A percentile compares a stretch with the other conserved stretches of the same genome.
These are phyloP conservation scores for Aureobasidium sp. DNA, from an alignment of 2,329 filamentous ascomycete genomes.

Conservation along the genomic window DNA sequence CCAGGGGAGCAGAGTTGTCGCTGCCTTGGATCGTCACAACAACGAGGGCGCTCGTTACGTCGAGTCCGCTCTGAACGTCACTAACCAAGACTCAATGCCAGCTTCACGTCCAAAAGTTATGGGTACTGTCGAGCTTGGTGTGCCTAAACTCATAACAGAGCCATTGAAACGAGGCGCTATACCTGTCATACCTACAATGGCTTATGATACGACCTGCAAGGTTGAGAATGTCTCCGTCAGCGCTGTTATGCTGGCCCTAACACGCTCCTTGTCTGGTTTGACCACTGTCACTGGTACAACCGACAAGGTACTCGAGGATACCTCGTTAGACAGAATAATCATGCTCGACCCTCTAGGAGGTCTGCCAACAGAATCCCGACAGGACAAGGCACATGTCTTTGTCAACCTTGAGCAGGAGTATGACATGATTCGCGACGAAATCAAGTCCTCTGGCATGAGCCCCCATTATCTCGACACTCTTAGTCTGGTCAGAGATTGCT, in stretches of 20 bases:
- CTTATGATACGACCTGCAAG: slow-evolving; percentile 49
- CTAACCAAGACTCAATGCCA: slow-evolving; percentile 22
- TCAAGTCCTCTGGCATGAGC: slow-evolving; percentile 22
- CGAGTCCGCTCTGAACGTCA: slow-evolving; percentile 46
- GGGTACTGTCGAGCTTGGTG: slow-evolving; percentile 34
- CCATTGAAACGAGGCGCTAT: slow-evolving; percentile 63
- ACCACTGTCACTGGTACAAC: slow-evolving; percentile 25
- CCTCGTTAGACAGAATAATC: slow-evolving; percentile 76
- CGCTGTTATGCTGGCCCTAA: slow-evolving; percentile 69
- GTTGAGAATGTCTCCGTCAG: slow-evolving; percentile 47
- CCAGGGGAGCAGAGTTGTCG: slow-evolving; percentile 67
- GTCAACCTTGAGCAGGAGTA: slow-evolving; percentile 93
- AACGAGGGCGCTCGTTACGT: slow-evolving; percentile 63
- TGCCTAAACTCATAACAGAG: slow-evolving; percentile 51
- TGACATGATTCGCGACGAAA: slow-evolving; percentile 55
- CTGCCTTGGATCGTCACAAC: slow-evolving; percentile 64
- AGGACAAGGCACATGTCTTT: slow-evolving; percentile 67
- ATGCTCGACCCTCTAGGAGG: slow-evolving; percentile 82
- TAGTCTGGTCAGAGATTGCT: slow-evolving; percentile 59
- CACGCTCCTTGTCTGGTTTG: slow-evolving; percentile 66
- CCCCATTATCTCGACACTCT: slow-evolving; percentile 62
- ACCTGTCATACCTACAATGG: slow-evolving; percentile 61
- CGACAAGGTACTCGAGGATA: slow-evolving; percentile 28
- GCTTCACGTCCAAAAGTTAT: slow-evolving; percentile 30
- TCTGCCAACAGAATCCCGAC: slow-evolving; percentile 60